phyloP scores from a whole-genome alignment of 2,329 filamentous ascomycete species.

The Diaporthe sp. region DNA sequence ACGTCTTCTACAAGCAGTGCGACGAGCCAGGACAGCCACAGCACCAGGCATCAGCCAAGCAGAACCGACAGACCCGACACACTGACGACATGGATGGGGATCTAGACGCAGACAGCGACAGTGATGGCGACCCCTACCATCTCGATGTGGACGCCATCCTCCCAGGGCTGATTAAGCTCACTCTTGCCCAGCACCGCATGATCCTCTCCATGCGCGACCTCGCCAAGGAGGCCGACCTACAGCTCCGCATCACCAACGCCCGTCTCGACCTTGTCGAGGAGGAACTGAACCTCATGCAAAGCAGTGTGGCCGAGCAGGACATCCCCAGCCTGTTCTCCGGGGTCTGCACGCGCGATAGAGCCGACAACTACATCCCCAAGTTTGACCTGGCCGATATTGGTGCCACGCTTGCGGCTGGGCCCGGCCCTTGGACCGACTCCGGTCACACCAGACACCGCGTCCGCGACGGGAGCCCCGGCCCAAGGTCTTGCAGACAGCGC shows the following conservation, averaged over 20 bases:
- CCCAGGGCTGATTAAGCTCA: background rate
- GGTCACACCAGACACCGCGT: background rate
- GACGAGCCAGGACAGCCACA: background rate
- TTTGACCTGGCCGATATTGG: slow-evolving; percentile 16
- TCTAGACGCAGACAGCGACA: no score
- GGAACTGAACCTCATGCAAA: background rate
- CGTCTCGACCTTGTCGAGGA: slow-evolving; percentile 7
- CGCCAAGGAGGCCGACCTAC: slow-evolving; percentile 35
- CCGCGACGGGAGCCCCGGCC: background rate
- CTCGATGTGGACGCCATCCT: background rate
- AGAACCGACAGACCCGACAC: background rate
- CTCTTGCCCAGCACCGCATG: slow-evolving; percentile 5
- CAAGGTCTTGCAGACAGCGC: background rate
- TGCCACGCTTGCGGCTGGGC: slow-evolving; percentile 23
- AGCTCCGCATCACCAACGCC: background rate
- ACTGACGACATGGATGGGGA: background rate
- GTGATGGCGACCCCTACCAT: background rate
- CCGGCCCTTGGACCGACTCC: background rate
- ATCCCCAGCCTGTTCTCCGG: background rate
- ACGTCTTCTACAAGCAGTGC: background rate
- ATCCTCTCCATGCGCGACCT: slow-evolving; percentile 22
- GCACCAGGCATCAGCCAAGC: background rate
- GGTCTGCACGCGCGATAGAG: background rate
- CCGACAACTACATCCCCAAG: background rate
- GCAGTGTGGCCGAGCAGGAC: background rate